Percentiles rank a stretch among this genome's conserved stretches.
These are phyloP conservation scores for Alternaria solani DNA, from an alignment of 2,329 filamentous ascomycete species.

Conservation along the genomic window DNA sequence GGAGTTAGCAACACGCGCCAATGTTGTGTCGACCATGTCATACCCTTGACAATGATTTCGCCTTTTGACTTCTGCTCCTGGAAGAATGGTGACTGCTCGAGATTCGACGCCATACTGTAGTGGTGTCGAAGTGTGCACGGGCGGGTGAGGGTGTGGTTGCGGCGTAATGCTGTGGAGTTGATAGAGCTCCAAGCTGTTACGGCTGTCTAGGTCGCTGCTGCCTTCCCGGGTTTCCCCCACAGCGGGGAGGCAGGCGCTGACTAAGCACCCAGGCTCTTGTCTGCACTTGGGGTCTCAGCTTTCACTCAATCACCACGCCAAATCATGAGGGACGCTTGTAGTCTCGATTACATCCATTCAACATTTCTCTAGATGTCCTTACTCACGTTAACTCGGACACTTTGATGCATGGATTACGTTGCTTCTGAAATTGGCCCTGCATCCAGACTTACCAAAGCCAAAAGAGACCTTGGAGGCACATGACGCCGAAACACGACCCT, in stretches of 20 bases:
- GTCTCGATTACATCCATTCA: neutral
- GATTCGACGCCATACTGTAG: conserved; percentile 40
- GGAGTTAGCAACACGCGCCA: conserved; percentile 25
- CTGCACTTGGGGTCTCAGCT: neutral
- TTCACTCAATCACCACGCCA: conserved; percentile 1
- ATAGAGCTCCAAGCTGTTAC: conserved; percentile 21
- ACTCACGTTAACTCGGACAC: neutral
- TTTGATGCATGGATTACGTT: neutral
- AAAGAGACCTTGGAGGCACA: neutral
- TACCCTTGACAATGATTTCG: conserved; percentile 46
- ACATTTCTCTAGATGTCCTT: too few relatives aligned
- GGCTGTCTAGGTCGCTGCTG: conserved; percentile 23
- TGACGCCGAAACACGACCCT: neutral
- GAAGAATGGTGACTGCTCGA: conserved; percentile 50
- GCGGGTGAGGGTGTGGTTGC: conserved; percentile 9
- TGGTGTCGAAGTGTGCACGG: conserved; percentile 12
- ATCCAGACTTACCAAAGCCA: neutral
- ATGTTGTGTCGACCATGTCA: neutral
- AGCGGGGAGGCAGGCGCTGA: conserved; percentile 19
- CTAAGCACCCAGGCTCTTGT: conserved; percentile 15
- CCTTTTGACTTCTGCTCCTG: conserved; percentile 38
- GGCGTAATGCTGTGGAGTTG: conserved; percentile 20
- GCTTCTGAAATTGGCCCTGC: neutral
- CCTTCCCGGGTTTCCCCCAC: conserved; percentile 24
- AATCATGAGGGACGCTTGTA: conserved; percentile 1